A percentile compares a stretch with the other conserved stretches of the same genome.
Evolutionary conservation across 2,329 filamentous ascomycete species (phyloP).

Genomic region (Ophiostoma quercus): DNA sequence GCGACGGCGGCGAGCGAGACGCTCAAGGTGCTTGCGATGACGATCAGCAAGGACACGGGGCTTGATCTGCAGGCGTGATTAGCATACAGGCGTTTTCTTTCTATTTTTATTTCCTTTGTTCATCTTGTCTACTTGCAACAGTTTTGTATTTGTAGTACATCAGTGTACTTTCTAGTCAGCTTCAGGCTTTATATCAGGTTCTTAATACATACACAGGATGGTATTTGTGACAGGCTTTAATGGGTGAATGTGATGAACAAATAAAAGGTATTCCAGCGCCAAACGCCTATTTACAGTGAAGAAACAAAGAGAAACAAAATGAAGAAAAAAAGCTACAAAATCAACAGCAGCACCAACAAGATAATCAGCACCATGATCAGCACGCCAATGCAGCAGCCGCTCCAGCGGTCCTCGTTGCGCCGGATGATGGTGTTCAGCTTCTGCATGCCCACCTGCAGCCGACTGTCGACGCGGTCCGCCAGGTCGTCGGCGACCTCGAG

Average conservation of each 20-base stretch:
- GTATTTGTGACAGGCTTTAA: neutral
- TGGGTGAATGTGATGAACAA: neutral
- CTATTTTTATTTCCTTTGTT: neutral
- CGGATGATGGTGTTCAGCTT: conserved; percentile 79
- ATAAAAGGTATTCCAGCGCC: conserved; percentile 1
- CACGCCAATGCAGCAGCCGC: conserved; percentile 84
- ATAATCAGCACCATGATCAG: conserved; percentile 86
- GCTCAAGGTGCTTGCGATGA: conserved; percentile 48
- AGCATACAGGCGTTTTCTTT: conserved; percentile 11
- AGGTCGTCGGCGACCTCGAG: conserved; percentile 78
- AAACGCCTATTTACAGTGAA: neutral
- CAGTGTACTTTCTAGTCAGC: too few relatives aligned
- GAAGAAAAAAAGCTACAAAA: conserved; percentile 41
- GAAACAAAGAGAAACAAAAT: neutral
- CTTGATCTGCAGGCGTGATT: conserved; percentile 37
- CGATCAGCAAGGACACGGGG: conserved; percentile 48
- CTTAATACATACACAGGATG: too few relatives aligned
- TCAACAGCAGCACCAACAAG: conserved; percentile 70
- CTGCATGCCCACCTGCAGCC: conserved; percentile 79
- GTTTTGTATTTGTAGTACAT: too few relatives aligned
- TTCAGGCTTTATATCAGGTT: too few relatives aligned
- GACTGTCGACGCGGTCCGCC: conserved; percentile 80
- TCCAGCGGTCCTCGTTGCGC: conserved; percentile 81
- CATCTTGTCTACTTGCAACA: neutral
- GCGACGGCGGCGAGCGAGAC: conserved; percentile 48